phyloP scores from a whole-genome alignment of 352 stramenopile species.

The Phytophthora idaei region DNA sequence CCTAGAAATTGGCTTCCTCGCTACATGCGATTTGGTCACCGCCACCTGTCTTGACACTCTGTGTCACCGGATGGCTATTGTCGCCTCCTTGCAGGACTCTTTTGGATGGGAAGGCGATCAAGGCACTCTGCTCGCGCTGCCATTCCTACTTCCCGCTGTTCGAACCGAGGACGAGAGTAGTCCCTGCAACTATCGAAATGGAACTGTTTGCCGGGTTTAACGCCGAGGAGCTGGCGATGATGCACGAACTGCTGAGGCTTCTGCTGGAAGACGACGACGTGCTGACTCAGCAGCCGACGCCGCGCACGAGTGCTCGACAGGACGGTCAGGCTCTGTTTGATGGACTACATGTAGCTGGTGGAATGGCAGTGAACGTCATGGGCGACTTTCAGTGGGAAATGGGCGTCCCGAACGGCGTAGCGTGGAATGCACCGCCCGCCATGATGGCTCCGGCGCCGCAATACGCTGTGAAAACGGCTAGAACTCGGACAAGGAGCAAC shows the following conservation, averaged over 20 bases:
- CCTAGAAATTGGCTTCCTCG: constrained; percentile 15
- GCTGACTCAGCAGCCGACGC: constrained; percentile 27
- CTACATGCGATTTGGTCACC: constrained; percentile 28
- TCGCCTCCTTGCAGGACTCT: constrained; percentile 30
- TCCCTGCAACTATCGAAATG: constrained; percentile 31
- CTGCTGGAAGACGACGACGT: constrained; percentile 41
- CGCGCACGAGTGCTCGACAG: constrained; percentile 18
- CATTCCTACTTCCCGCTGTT: constrained; percentile 39
- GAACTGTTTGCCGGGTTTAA: constrained; percentile 48
- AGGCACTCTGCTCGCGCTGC: not conserved
- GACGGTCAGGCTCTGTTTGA: constrained; percentile 31
- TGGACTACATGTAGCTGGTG: constrained; percentile 6
- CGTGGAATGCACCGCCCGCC: constrained; percentile 27
- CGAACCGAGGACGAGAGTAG: constrained; percentile 30
- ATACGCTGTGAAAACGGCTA: constrained; percentile 16
- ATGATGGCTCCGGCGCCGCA: constrained; percentile 22
- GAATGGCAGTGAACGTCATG: constrained; percentile 13
- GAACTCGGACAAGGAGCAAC: constrained; percentile 37
- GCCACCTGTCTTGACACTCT: constrained; percentile 31
- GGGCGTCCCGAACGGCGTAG: constrained; percentile 19
- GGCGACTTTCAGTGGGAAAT: constrained; percentile 17
- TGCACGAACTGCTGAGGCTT: constrained; percentile 43
- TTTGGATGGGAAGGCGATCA: constrained; percentile 24
- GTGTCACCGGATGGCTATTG: constrained; percentile 23
- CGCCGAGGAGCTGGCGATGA: constrained; percentile 46